These are phyloP conservation scores for Pichia norvegensis DNA, from an alignment of 1,139 yeast species.

Conservation along the genomic window DNA sequence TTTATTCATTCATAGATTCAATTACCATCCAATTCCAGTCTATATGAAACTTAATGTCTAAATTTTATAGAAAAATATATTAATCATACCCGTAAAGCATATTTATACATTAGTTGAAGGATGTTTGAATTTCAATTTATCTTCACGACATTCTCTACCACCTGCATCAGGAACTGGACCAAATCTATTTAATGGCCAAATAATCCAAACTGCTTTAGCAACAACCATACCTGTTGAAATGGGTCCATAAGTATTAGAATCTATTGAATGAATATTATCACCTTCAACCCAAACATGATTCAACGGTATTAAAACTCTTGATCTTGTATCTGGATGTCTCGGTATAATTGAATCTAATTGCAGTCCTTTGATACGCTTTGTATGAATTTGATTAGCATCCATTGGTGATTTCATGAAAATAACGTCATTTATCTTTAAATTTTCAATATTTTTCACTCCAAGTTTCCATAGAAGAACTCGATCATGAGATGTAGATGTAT, in stretches of 20 bases:
- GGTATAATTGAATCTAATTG: constrained; percentile 44
- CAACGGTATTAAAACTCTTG: constrained; percentile 55
- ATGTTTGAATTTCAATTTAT: background rate
- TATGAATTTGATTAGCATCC: constrained; percentile 63
- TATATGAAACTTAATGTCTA: background rate
- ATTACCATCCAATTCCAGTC: too few species aligned
- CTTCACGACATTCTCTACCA: constrained; percentile 32
- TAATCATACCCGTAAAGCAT: background rate
- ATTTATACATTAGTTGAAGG: background rate
- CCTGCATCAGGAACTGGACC: constrained; percentile 35
- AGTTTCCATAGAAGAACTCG: constrained; percentile 66
- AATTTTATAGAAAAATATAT: background rate
- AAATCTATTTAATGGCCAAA: constrained; percentile 50
- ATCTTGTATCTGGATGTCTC: constrained; percentile 58
- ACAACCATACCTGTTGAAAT: constrained; percentile 68
- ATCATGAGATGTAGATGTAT: constrained; percentile 41
- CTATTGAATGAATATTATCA: constrained; percentile 76
- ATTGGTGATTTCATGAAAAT: constrained; percentile 71
- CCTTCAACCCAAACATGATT: constrained; percentile 95
- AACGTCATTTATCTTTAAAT: constrained; percentile 58
- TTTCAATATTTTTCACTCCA: constrained; percentile 40
- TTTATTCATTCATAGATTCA: background rate
- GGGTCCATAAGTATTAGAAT: constrained; percentile 81
- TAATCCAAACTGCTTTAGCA: constrained; percentile 58
- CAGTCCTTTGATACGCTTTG: constrained; percentile 72